Percentiles rank a stretch among this genome's conserved stretches.
Evolutionary conservation across 331 rosid genomes (phyloP).

Genomic region (Pyrus hybrid): DNA sequence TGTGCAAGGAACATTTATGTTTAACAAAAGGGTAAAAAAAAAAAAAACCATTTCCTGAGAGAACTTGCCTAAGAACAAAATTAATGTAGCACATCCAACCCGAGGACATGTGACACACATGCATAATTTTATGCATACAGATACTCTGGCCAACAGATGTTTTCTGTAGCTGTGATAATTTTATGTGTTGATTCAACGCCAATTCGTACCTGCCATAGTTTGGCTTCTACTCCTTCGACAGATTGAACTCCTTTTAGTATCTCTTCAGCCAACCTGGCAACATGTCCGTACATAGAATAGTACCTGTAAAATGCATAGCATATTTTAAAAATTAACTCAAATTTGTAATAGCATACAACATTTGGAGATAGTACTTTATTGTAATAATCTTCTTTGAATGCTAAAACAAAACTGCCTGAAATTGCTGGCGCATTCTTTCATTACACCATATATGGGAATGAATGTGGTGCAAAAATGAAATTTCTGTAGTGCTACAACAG

Average conservation of each 20-base stretch:
- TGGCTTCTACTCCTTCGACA: constrained; percentile 86
- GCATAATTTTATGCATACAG: too few species aligned
- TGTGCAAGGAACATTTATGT: neutral
- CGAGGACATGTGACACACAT: too few species aligned
- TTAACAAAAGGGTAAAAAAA: neutral
- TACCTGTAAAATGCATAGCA: constrained; percentile 40
- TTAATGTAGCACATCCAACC: neutral
- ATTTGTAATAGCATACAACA: neutral
- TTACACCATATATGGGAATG: neutral
- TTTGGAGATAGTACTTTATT: neutral
- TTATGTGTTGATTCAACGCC: neutral
- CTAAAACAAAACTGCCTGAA: neutral
- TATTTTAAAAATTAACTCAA: neutral
- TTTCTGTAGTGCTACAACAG: neutral
- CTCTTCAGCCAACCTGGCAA: constrained; percentile 79
- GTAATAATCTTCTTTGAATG: neutral
- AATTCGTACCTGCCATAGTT: constrained; percentile 70
- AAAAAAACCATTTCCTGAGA: neutral
- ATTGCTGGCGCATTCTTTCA: neutral
- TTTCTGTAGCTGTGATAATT: neutral
- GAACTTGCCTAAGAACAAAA: neutral
- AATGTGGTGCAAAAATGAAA: neutral
- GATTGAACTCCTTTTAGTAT: constrained; percentile 72
- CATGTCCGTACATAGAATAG: constrained; percentile 88
- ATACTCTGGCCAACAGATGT: neutral